phyloP scores from a whole-genome alignment of 2,329 filamentous ascomycete species.

The Helotiales sp. region DNA sequence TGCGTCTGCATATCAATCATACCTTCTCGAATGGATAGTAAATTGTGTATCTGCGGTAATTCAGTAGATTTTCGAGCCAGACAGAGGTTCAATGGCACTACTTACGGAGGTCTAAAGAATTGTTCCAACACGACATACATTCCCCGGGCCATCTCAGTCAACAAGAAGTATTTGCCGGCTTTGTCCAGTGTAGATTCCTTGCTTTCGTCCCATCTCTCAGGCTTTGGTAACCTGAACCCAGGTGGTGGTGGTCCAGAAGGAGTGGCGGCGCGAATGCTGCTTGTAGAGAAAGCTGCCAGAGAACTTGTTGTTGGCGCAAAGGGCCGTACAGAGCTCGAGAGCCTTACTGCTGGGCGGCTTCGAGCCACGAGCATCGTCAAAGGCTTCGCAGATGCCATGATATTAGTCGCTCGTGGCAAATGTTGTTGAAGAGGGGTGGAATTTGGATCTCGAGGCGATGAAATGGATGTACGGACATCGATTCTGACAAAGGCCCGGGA shows the following conservation, averaged over 20 bases:
- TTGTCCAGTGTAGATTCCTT: constrained; percentile 77
- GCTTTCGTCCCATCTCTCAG: constrained; percentile 77
- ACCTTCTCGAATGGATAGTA: constrained; percentile 98
- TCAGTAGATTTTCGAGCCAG: constrained; percentile 30
- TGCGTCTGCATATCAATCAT: constrained; percentile 25
- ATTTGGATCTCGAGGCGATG: constrained; percentile 1
- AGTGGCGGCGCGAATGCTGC: constrained; percentile 48
- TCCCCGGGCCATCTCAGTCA: constrained; percentile 93
- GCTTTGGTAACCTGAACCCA: constrained; percentile 75
- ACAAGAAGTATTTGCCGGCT: constrained; percentile 89
- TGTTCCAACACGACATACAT: constrained; percentile 99
- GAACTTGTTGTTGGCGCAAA: constrained; percentile 21
- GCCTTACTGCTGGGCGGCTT: constrained; percentile 31
- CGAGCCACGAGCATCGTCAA: constrained; percentile 38
- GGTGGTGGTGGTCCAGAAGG: constrained; percentile 77
- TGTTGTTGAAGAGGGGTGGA: constrained; percentile 27
- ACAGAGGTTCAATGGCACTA: constrained; percentile 38
- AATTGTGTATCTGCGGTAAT: constrained; percentile 78
- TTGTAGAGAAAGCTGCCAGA: constrained; percentile 33
- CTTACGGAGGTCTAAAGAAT: constrained; percentile 96
- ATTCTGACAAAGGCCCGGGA: constrained; percentile 11
- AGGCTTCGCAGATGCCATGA: constrained; percentile 38
- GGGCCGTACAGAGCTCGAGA: constrained; percentile 29
- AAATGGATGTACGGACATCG: not conserved
- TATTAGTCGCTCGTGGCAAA: constrained; percentile 34